A percentile compares a stretch with the other conserved stretches of the same genome.
Conservation (phyloP, 192 early-diverging fungal species). For the Dispira simplex region DNA sequence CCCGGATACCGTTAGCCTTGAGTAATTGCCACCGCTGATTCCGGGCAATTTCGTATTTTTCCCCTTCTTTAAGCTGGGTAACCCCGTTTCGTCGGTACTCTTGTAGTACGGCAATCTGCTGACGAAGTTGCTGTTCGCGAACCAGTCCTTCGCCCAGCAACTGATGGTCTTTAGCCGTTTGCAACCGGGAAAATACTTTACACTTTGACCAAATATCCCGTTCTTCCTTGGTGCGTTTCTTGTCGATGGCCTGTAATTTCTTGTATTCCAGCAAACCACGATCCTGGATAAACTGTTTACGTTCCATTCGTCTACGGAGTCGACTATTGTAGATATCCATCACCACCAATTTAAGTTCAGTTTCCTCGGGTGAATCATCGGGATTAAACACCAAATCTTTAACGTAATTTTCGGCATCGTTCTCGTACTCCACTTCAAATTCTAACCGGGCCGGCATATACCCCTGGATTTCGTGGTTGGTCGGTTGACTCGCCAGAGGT, state of each 20-base stretch:
- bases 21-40: conserved; percentile 36
- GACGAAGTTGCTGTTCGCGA: conserved; percentile 57
- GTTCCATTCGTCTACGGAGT: conserved; percentile 62
- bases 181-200: conserved; percentile 78
- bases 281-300: conserved; percentile 86
- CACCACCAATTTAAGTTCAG: conserved; percentile 75
- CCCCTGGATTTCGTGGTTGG: conserved; percentile 91
- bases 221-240: conserved; percentile 75
- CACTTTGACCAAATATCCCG: conserved; percentile 63
- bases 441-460: conserved; percentile 95
- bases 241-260: conserved; percentile 61
- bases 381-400: conserved; percentile 91
- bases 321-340: conserved; percentile 87
- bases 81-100: conserved; percentile 86
- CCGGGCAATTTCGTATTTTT: conserved; percentile 43
- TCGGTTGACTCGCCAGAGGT: conserved; percentile 67
- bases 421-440: conserved; percentile 93
- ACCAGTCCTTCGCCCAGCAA: conserved; percentile 50
- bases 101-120: conserved; percentile 71
- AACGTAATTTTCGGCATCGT: conserved; percentile 86
- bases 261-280: conserved; percentile 74
- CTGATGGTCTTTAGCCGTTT: conserved; percentile 69
- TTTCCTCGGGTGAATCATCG: conserved; percentile 71
- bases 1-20: conserved; percentile 9
- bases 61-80: conserved; percentile 50